phyloP scores from a whole-genome alignment of 2,329 filamentous ascomycete species.

The Arthrobotrys conoides region DNA sequence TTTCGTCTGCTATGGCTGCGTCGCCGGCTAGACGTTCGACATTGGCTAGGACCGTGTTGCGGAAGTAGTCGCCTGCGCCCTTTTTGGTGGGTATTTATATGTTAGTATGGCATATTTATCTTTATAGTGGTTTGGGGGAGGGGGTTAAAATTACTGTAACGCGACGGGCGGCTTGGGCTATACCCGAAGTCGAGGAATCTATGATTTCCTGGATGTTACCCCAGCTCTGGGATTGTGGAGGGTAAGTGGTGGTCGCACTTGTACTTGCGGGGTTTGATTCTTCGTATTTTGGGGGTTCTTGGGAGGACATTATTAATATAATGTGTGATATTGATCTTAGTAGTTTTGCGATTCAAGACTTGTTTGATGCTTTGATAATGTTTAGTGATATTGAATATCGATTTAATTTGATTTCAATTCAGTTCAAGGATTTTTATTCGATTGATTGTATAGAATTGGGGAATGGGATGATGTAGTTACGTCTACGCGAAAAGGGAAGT shows the following conservation, averaged over 20 bases:
- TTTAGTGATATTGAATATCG: neutral
- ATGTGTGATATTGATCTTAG: neutral
- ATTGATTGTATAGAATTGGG: too few relatives aligned
- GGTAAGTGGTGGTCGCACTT: neutral
- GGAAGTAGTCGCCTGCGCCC: conserved; percentile 53
- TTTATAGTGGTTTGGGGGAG: too few relatives aligned
- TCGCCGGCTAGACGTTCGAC: conserved; percentile 48
- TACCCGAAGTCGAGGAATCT: conserved; percentile 27
- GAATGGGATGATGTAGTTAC: too few relatives aligned
- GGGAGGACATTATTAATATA: neutral
- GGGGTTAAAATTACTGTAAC: too few relatives aligned
- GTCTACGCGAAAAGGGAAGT: neutral
- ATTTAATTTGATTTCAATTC: too few relatives aligned
- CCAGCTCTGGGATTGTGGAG: neutral
- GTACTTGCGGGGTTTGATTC: conserved; percentile 14
- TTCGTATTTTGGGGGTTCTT: neutral
- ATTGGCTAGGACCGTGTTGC: conserved; percentile 33
- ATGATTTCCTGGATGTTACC: conserved; percentile 12
- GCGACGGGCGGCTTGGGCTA: conserved; percentile 10
- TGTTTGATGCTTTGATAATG: too few relatives aligned
- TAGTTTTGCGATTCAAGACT: neutral
- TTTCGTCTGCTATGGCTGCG: conserved; percentile 36
- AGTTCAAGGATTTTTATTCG: too few relatives aligned
- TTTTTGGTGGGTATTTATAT: conserved; percentile 5
- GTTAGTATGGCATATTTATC: too few relatives aligned